These are phyloP conservation scores for Penicillium turbatum DNA, from an alignment of 495 filamentous ascomycete species.

Conservation along the genomic window DNA sequence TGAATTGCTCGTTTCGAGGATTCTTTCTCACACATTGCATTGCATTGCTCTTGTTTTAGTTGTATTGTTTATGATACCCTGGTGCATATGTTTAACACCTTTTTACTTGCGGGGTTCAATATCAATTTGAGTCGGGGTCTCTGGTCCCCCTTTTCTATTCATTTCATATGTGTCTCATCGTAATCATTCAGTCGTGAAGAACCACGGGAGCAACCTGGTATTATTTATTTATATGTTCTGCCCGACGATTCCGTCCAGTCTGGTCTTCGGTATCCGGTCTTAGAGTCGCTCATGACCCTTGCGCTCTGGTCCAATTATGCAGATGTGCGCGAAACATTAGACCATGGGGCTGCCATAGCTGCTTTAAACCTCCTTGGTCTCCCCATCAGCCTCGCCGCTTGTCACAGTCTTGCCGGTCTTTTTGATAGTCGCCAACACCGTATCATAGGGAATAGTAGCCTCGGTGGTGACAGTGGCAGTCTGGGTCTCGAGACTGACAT, in stretches of 20 bases:
- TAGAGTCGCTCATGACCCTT: neutral
- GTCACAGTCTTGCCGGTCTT: slow-evolving; percentile 95
- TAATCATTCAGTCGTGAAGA: neutral
- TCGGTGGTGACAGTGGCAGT: slow-evolving; percentile 69
- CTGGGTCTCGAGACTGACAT: slow-evolving; percentile 81
- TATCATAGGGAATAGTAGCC: slow-evolving; percentile 62
- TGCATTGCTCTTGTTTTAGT: slow-evolving; percentile 2
- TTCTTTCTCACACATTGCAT: slow-evolving; percentile 3
- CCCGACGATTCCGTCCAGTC: neutral
- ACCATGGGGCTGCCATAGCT: neutral
- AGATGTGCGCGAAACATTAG: too few relatives aligned
- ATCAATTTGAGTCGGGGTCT: neutral
- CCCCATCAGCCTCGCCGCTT: slow-evolving; percentile 59
- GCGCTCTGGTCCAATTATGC: too few relatives aligned
- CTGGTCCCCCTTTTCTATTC: neutral
- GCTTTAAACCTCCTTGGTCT: slow-evolving; percentile 31
- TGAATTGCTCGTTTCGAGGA: too few relatives aligned
- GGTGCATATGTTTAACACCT: slow-evolving; percentile 19
- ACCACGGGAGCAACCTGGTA: neutral
- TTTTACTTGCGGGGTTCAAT: slow-evolving; percentile 8
- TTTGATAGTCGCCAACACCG: slow-evolving; percentile 80
- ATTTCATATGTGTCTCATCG: neutral
- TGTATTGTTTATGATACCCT: slow-evolving; percentile 33
- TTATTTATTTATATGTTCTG: slow-evolving; percentile 8
- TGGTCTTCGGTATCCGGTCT: neutral